phyloP scores from a whole-genome alignment of 371 early-diverging fungal genomes.

The Dinochytrium kinnereticum region DNA sequence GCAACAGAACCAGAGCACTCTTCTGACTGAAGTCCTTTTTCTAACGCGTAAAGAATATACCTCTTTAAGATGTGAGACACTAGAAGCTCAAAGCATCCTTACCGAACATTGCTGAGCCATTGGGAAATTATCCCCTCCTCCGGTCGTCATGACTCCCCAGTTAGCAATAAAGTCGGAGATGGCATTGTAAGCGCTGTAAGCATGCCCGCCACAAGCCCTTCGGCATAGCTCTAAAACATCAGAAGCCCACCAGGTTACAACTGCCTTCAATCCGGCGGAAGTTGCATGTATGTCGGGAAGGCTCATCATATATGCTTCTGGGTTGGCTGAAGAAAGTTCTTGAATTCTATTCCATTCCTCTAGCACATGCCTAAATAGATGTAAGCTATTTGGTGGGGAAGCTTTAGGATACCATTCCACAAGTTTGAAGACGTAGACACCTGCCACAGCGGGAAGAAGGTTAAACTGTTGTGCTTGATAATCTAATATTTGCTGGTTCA shows the following conservation, averaged over 20 bases:
- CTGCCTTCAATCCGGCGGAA: conserved; percentile 82
- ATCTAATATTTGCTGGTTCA: conserved; percentile 73
- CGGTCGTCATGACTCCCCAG: conserved; percentile 73
- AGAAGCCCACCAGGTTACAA: conserved; percentile 74
- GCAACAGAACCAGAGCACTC: neutral
- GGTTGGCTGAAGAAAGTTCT: conserved; percentile 66
- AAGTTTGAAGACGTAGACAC: conserved; percentile 60
- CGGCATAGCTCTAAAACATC: conserved; percentile 82
- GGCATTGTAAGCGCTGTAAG: conserved; percentile 74
- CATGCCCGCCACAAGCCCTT: conserved; percentile 83
- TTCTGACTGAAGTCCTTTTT: neutral
- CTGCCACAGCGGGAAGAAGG: conserved; percentile 63
- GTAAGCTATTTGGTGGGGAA: neutral
- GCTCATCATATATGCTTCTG: conserved; percentile 46
- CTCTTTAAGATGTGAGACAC: neutral
- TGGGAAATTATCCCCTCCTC: conserved; percentile 75
- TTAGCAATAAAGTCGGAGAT: conserved; percentile 67
- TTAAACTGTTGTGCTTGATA: conserved; percentile 68
- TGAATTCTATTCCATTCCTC: conserved; percentile 56
- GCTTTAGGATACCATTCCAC: conserved; percentile 54
- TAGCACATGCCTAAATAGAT: conserved; percentile 67
- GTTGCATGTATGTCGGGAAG: conserved; percentile 86
- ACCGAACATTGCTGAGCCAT: conserved; percentile 65
- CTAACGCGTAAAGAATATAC: neutral
- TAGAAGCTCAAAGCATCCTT: too few relatives aligned